These are phyloP conservation scores for Colletotrichum camelliae DNA, from an alignment of 2,329 filamentous ascomycete species.

Conservation along the genomic window DNA sequence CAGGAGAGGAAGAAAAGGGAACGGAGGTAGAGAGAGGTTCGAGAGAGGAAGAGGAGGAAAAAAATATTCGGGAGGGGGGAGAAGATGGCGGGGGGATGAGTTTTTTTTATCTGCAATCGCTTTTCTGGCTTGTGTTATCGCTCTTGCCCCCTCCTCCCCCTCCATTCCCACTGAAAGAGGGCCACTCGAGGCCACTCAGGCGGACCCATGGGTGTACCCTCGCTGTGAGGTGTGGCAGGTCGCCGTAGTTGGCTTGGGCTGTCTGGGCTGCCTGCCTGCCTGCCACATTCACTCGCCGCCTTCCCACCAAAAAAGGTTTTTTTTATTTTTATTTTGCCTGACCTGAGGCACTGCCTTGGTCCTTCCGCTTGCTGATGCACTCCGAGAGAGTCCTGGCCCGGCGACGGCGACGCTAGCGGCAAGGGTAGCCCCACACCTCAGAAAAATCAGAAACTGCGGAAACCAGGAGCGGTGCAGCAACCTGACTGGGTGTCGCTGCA, in stretches of 20 bases:
- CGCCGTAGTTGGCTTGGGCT: neutral
- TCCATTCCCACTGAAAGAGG: neutral
- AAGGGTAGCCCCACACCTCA: conserved; percentile 17
- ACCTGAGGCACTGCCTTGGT: neutral
- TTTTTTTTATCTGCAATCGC: conserved; percentile 36
- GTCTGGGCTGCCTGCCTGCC: neutral
- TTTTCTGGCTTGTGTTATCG: conserved; percentile 16
- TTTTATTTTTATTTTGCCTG: neutral
- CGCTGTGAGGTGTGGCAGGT: neutral
- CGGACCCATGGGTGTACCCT: neutral
- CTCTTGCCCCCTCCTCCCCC: conserved; percentile 1
- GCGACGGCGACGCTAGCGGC: conserved; percentile 23
- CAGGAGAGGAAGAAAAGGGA: conserved; percentile 38
- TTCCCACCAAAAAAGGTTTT: conserved; percentile 27
- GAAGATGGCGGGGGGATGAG: conserved; percentile 28
- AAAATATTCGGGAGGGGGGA: conserved; percentile 24
- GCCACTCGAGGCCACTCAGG: neutral
- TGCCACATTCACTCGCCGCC: neutral
- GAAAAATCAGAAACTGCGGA: conserved; percentile 21
- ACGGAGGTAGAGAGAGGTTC: conserved; percentile 36
- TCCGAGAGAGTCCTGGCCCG: conserved; percentile 2
- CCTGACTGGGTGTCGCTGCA: conserved; percentile 10
- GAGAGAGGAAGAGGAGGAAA: conserved; percentile 27
- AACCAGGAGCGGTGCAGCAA: conserved; percentile 24
- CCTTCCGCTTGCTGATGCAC: neutral